A percentile compares a stretch with the other conserved stretches of the same genome.
Evolutionary conservation across 495 filamentous ascomycete genomes (phyloP).

Genomic region (Penicillium fimorum): DNA sequence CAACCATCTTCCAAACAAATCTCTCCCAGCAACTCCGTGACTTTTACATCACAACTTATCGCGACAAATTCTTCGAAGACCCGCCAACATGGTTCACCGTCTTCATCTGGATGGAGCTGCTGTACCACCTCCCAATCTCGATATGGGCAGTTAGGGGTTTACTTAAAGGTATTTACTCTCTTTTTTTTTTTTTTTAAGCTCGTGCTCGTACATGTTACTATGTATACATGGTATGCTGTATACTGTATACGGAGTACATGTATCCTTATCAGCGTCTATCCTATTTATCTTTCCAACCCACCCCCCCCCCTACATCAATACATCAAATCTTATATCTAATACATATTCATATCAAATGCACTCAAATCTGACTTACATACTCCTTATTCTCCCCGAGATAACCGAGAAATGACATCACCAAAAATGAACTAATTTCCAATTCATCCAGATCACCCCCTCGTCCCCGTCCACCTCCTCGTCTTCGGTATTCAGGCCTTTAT

Average conservation of each 20-base stretch:
- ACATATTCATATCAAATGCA: not conserved
- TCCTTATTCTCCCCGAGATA: not conserved
- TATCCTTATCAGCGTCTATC: slow-evolving; percentile 1
- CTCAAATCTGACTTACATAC: not conserved
- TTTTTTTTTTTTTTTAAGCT: not conserved
- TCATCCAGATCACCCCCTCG: slow-evolving; percentile 52
- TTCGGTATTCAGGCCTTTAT: slow-evolving; percentile 68
- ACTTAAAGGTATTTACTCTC: slow-evolving; percentile 41
- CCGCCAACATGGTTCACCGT: slow-evolving; percentile 66
- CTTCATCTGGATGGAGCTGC: slow-evolving; percentile 66
- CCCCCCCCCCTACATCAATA: not conserved
- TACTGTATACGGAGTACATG: not conserved
- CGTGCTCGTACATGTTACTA: not conserved
- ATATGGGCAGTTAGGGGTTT: slow-evolving; percentile 61
- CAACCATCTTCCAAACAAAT: slow-evolving; percentile 49
- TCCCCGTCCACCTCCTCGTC: slow-evolving; percentile 65
- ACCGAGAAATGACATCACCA: not conserved
- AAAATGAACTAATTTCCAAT: not conserved
- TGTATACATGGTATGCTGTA: not conserved
- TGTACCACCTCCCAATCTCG: slow-evolving; percentile 67
- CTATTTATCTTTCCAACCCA: too few relatives aligned
- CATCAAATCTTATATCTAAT: not conserved
- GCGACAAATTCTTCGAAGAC: slow-evolving; percentile 72
- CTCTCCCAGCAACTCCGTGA: slow-evolving; percentile 51
- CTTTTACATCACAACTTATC: slow-evolving; percentile 66